Base-by-base conservation (phyloP, 805 yeast genomes). In the Candida verbasci region DNA sequence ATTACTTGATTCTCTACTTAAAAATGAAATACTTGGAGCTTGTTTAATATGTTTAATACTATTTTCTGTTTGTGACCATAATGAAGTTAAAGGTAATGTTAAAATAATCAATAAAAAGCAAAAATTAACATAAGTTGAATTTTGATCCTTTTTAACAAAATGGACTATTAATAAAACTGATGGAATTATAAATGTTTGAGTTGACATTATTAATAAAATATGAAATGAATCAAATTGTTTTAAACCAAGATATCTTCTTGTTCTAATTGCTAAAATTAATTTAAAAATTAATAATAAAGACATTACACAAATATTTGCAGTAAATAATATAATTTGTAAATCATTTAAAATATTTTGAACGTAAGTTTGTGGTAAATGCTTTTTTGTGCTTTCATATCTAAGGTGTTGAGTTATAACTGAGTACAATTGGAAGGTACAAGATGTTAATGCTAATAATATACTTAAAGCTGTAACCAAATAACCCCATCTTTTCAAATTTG, bases 191-290 rank as follows among this genome's bases (percentile, higher is more conserved):
- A 89, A 74, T 0, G 95, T 80, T 57, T 93, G 97, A 10, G 78
- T 60, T 0, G 86, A 65, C 91, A 86, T 86, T 37, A 89, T 82
- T 40, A 86, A 60, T 30, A 93, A 60, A 24, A 88, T 77, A 55
- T 87, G 96, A 55, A 85, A 76, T 17, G 85, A 78, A 43, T 82
- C 89, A 51, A 89, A 86, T 53, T 86, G 95, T 51, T 72, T 78
- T 41, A 87, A 64, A 0, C 98, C 98, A 34, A 89, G 56, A 43
- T 64, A 74, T 37, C 87, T 70, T 56, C 98, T 74, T 4, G 86
- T 72, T 39, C 78, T 70, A 17, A 86, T 73, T 0, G 96, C 95
- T 31, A 74, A 37, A 17, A 69, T 53, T 34, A 93, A 68, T 55
- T 91, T 93, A n/a, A 63, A 48, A 5, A 79, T 55, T 24, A 91